These are phyloP conservation scores for Macrocystidia cucumis DNA, from an alignment of 1,284 basidiomycete species.

Conservation along the genomic window DNA sequence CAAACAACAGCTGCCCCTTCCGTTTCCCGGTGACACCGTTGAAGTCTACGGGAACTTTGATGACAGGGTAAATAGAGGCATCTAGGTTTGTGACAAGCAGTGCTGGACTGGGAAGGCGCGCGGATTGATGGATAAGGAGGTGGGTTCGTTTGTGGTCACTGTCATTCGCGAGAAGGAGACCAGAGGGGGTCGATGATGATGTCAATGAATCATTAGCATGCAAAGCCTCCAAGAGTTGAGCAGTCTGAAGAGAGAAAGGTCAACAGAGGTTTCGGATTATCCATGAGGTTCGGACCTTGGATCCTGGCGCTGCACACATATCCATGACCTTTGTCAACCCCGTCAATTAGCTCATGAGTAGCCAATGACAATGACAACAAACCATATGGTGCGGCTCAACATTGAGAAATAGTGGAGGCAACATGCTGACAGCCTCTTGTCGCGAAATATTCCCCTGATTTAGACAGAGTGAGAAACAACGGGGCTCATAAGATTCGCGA, in stretches of 20 bases:
- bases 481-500: neutral
- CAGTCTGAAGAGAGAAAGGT: constrained; percentile 62
- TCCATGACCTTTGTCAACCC: constrained; percentile 75
- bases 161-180: constrained; percentile 86
- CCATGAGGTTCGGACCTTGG: constrained; percentile 52
- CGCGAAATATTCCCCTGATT: constrained; percentile 92
- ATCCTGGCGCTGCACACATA: constrained; percentile 99
- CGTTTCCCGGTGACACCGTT: constrained; percentile 15
- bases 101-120: constrained; percentile 87
- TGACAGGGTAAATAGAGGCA: constrained; percentile 81
- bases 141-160: constrained; percentile 93
- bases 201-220: constrained; percentile 62
- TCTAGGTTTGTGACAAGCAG: constrained; percentile 96
- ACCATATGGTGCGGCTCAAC: constrained; percentile 89
- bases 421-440: constrained; percentile 98
- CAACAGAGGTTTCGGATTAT: too few relatives aligned
- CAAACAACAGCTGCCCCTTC: constrained; percentile 63
- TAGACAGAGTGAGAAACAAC: neutral
- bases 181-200: constrained; percentile 60
- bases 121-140: constrained; percentile 96
- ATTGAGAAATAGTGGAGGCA: constrained; percentile 92
- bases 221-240: constrained; percentile 86
- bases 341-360: constrained; percentile 6
- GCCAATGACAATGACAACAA: constrained; percentile 17
- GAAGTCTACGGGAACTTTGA: constrained; percentile 41